Conservation (phyloP, 2,329 filamentous ascomycete species). For the Zymoseptoria tritici region DNA sequence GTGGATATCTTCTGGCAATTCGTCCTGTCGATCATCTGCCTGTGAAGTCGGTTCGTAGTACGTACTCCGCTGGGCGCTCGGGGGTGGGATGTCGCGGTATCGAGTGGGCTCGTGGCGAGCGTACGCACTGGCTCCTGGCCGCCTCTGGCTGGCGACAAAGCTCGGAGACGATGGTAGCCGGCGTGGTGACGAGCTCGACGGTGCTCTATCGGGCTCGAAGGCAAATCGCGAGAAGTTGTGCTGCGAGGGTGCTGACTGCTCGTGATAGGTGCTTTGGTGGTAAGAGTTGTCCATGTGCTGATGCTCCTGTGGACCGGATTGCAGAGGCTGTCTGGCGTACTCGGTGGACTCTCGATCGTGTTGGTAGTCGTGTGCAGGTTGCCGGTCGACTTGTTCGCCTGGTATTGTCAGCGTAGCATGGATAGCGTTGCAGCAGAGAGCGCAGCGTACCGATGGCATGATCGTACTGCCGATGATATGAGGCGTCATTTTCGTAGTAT, state of each 20-base stretch:
- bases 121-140: neutral
- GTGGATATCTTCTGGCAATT: neutral
- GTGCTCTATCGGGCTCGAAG: conserved; percentile 17
- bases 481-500: neutral
- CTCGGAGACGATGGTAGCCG: conserved; percentile 35
- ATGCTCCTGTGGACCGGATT: conserved; percentile 3
- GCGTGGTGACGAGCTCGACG: conserved; percentile 26
- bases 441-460: conserved; percentile 4
- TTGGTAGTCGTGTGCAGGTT: conserved; percentile 27
- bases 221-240: conserved; percentile 13
- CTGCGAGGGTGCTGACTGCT: neutral
- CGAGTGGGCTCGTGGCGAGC: neutral
- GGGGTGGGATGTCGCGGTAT: neutral
- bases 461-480: conserved; percentile 1
- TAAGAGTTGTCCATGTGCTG: neutral
- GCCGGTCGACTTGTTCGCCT: conserved; percentile 32
- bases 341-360: conserved; percentile 31
- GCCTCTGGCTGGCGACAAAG: conserved; percentile 28
- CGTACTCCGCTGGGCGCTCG: neutral
- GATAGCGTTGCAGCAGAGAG: neutral
- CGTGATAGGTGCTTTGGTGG: neutral
- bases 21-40: neutral
- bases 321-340: conserved; percentile 33
- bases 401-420: conserved; percentile 8
- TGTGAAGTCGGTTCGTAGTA: neutral